Conservation (phyloP, 495 filamentous ascomycete species). For the Neurospora terricola region DNA sequence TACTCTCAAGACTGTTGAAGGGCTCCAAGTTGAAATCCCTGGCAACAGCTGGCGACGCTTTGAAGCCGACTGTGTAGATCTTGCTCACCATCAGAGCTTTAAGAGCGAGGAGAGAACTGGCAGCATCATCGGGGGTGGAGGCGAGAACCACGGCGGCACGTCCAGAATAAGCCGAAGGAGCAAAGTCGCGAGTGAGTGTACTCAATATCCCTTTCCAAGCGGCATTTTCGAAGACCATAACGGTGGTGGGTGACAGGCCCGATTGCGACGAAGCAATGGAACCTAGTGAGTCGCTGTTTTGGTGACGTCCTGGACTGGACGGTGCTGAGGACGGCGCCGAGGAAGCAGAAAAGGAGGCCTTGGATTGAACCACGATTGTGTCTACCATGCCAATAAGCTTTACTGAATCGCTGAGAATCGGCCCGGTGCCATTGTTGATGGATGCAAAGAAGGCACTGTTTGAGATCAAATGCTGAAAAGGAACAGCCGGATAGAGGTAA, state of each 20-base stretch:
- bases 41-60: conserved; percentile 51
- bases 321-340: conserved; percentile 29
- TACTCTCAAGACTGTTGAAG: conserved; percentile 68
- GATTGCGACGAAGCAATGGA: conserved; percentile 7
- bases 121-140: conserved; percentile 56
- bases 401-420: conserved; percentile 58
- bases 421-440: conserved; percentile 45
- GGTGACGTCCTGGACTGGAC: conserved; percentile 27
- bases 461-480: conserved; percentile 28
- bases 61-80: conserved; percentile 78
- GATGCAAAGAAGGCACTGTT: conserved; percentile 31
- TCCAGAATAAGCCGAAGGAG: conserved; percentile 66
- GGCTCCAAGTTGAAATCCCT: conserved; percentile 51
- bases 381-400: conserved; percentile 68
- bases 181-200: conserved; percentile 68
- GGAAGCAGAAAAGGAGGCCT: conserved; percentile 19
- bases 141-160: conserved; percentile 67
- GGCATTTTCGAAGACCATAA: conserved; percentile 65
- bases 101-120: conserved; percentile 64
- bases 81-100: conserved; percentile 64
- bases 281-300: conserved; percentile 17
- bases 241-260: conserved; percentile 29
- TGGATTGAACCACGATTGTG: conserved; percentile 56
- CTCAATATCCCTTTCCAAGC: conserved; percentile 77
- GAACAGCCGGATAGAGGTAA: conserved; percentile 62